Base-by-base conservation (phyloP, 2,329 filamentous ascomycete genomes). In the Claviceps sp. region DNA sequence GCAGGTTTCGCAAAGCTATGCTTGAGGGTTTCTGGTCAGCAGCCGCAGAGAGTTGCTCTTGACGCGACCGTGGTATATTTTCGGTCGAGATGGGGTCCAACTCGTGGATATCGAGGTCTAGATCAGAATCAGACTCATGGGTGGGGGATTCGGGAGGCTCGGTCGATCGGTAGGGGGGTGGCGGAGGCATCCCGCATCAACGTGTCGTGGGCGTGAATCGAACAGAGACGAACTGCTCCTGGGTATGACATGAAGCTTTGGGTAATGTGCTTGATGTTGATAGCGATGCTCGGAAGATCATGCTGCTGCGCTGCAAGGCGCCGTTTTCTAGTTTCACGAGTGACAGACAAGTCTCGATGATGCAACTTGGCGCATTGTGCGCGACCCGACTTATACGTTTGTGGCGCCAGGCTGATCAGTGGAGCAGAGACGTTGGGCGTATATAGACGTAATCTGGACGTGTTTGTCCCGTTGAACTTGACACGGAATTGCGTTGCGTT, bases 81-180 rank as follows among this genome's bases (percentile, higher is more conserved):
- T 64, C 61, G 57, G 63, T 62, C n/a, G 70, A 69, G 54, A 69
- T 63, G 63, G 87, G 85, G 63, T 90, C 86, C 58, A 93, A 81
- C 72, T 91, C 87, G 62, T 88, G 78, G 59, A 93, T 76, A 61
- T 90, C 85, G 61, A 93, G 79, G 65, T 91, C 85, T 56, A 69
- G 67, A 52, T 84, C 72, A 48, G 84, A 87, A 65, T 90, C 86
- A 64, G 83, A 87, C 64, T 89, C 85, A 68, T 82, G 73, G 61
- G 72, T 68, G 55, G 76, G 76, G 54, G 78, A 80, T 68, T 85
- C 81, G 68, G 82, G 82, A 62, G 78, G 77, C 65, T 83, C 77
- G 62, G 78, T 71, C 60, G 71, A 68, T 62, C 71, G 73, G 65
- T 75, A 73, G 37, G 72, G 65, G 52, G 70, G 70, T 71, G 72